Conservation (phyloP, 306 rosid genomes). For the Ormosia semicastrata region DNA sequence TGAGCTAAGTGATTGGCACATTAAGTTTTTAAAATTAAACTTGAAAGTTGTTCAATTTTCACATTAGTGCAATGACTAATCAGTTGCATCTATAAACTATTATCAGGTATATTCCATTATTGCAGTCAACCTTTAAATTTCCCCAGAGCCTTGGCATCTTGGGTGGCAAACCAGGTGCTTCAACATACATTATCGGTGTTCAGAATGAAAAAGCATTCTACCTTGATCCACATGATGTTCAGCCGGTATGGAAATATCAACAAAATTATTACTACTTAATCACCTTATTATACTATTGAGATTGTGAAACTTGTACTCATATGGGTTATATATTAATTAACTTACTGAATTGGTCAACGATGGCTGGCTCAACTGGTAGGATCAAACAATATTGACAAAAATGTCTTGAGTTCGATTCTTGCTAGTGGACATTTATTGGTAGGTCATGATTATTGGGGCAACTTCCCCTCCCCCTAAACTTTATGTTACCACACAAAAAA, state of each 20-base stretch:
- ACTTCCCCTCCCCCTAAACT: no score
- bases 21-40: slow-evolving; percentile 13
- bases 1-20: background rate
- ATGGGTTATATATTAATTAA: background rate
- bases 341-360: background rate
- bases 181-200: slow-evolving; percentile 87
- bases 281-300: background rate
- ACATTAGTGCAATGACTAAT: slow-evolving; percentile 2
- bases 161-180: slow-evolving; percentile 93
- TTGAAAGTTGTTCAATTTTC: background rate
- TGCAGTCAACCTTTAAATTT: slow-evolving; percentile 79
- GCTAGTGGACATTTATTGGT: background rate
- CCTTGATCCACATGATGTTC: slow-evolving; percentile 96
- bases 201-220: slow-evolving; percentile 87
- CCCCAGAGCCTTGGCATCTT: slow-evolving; percentile 96
- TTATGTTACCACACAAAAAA: no score
- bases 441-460: background rate
- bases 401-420: background rate
- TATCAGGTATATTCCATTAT: slow-evolving; percentile 79
- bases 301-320: slow-evolving; percentile 15
- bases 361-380: background rate
- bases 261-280: background rate
- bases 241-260: slow-evolving; percentile 49
- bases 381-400: background rate
- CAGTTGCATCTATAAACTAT: slow-evolving; percentile 23